phyloP scores from a whole-genome alignment of 1,284 basidiomycete genomes.

The Trichosporon sp. region DNA sequence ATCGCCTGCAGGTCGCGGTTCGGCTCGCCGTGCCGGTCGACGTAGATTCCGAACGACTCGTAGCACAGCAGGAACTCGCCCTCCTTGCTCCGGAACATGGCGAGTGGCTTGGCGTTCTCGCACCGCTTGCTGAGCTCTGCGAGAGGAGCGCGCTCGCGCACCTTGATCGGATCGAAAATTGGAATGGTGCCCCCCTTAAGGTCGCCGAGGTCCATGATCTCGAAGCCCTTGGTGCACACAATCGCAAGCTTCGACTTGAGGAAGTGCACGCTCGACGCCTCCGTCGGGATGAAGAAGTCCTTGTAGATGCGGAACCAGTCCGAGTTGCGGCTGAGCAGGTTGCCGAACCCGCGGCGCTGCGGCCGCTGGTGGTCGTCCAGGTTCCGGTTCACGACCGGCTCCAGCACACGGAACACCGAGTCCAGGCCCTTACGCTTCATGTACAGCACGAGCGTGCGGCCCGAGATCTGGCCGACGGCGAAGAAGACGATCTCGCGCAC shows the following conservation, averaged over 20 bases:
- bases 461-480: slow-evolving; percentile 77
- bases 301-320: slow-evolving; percentile 91
- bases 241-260: slow-evolving; percentile 86
- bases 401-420: slow-evolving; percentile 87
- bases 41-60: slow-evolving; percentile 76
- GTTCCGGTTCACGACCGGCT: slow-evolving; percentile 81
- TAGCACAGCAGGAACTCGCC: slow-evolving; percentile 91
- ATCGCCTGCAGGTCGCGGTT: slow-evolving; percentile 66
- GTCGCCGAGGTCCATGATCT: slow-evolving; percentile 89
- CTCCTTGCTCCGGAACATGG: slow-evolving; percentile 84
- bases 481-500: slow-evolving; percentile 85
- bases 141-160: slow-evolving; percentile 64
- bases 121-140: slow-evolving; percentile 72
- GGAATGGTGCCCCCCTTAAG: slow-evolving; percentile 82
- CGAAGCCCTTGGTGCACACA: slow-evolving; percentile 87
- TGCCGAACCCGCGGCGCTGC: slow-evolving; percentile 58
- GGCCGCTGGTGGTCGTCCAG: slow-evolving; percentile 64
- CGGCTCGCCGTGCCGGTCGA: slow-evolving; percentile 66
- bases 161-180: slow-evolving; percentile 58
- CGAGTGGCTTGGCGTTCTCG: slow-evolving; percentile 71
- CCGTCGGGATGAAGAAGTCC: slow-evolving; percentile 88
- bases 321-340: slow-evolving; percentile 69
- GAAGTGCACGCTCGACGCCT: slow-evolving; percentile 84
- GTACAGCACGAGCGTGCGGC: slow-evolving; percentile 83
- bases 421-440: slow-evolving; percentile 92